These are phyloP conservation scores for Fusarium redolens DNA, from an alignment of 2,329 filamentous ascomycete genomes.

Conservation along the genomic window DNA sequence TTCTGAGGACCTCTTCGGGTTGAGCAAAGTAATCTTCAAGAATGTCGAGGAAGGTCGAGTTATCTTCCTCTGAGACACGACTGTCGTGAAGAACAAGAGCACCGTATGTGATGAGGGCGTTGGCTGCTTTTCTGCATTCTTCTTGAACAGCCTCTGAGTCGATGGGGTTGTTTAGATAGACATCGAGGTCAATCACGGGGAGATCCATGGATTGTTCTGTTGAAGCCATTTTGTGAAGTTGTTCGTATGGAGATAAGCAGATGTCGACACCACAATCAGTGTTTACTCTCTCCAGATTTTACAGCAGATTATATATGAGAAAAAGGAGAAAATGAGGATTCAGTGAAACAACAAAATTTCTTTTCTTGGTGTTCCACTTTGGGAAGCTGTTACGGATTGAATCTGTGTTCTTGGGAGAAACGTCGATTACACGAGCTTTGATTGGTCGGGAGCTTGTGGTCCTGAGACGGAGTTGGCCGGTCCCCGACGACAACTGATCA, in stretches of 20 bases:
- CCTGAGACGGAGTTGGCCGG: slow-evolving; percentile 36
- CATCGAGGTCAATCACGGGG: slow-evolving; percentile 68
- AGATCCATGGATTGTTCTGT: slow-evolving; percentile 63
- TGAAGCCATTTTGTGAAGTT: slow-evolving; percentile 33
- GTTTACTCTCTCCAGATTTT: background rate
- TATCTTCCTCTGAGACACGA: slow-evolving; percentile 66
- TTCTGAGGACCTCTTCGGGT: slow-evolving; percentile 57
- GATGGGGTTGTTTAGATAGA: slow-evolving; percentile 60
- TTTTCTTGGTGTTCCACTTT: slow-evolving; percentile 22
- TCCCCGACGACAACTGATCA: slow-evolving; percentile 22
- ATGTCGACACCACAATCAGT: background rate
- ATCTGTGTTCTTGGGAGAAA: slow-evolving; percentile 28
- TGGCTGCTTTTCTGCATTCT: slow-evolving; percentile 66
- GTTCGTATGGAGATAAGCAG: background rate
- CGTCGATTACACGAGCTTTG: slow-evolving; percentile 17
- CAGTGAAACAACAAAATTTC: slow-evolving; percentile 14
- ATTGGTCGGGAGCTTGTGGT: slow-evolving; percentile 22
- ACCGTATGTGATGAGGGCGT: slow-evolving; percentile 69
- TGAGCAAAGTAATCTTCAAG: slow-evolving; percentile 75
- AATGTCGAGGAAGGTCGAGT: slow-evolving; percentile 68
- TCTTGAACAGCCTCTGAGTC: slow-evolving; percentile 58
- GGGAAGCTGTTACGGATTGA: slow-evolving; percentile 35
- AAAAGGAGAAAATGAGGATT: background rate
- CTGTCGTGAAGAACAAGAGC: slow-evolving; percentile 70
- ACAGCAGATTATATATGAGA: background rate